A percentile compares a stretch with the other conserved stretches of the same genome.
Conservation (phyloP, 2,329 filamentous ascomycete genomes). For the Pestalotiopsis sp. region DNA sequence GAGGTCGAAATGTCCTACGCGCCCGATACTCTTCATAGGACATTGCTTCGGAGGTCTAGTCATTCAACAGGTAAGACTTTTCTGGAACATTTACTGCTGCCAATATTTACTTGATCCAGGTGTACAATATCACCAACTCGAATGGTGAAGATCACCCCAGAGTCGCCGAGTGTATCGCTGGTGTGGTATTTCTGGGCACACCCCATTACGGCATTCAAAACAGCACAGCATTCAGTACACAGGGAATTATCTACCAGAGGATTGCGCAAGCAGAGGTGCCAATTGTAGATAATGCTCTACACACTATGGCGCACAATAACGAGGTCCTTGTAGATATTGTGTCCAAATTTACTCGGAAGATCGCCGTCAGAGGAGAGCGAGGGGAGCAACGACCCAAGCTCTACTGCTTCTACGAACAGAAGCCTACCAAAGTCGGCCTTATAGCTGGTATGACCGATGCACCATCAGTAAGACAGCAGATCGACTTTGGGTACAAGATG, state of each 20-base stretch:
- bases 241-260: not conserved
- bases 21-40: conserved; percentile 1
- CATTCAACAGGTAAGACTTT: not conserved
- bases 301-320: not conserved
- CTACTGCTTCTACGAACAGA: not conserved
- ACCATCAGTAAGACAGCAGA: no score
- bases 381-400: not conserved
- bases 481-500: not conserved
- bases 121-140: not conserved
- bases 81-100: not conserved
- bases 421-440: not conserved
- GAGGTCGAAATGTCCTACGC: not conserved
- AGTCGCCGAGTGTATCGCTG: not conserved
- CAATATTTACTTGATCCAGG: not conserved
- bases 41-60: conserved; percentile 3
- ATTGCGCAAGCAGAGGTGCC: not conserved
- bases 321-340: not conserved
- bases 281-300: not conserved
- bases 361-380: not conserved
- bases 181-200: conserved; percentile 8
- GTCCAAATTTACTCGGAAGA: not conserved
- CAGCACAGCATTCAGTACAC: not conserved
- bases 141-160: not conserved
- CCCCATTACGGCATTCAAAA: not conserved
- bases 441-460: not conserved